phyloP scores from a whole-genome alignment of 148 eudicot genomes.

The Rhododendron williamsianum region DNA sequence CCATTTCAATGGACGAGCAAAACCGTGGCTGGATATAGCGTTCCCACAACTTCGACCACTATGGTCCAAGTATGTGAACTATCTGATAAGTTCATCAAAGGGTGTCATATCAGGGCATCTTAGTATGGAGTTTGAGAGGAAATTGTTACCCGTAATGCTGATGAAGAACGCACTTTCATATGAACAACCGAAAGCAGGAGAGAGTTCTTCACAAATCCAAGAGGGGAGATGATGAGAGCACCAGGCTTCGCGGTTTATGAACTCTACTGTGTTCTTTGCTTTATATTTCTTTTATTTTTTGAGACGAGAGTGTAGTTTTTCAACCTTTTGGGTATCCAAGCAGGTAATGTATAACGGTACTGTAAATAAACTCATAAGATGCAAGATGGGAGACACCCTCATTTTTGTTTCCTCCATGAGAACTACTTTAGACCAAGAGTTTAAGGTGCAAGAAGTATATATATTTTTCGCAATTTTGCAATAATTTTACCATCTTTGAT shows the following conservation, averaged over 20 bases:
- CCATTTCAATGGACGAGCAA: slow-evolving; percentile 88
- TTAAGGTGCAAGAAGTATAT: background rate
- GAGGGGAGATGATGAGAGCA: slow-evolving; percentile 7
- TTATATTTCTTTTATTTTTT: slow-evolving; percentile 7
- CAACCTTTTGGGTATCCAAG: background rate
- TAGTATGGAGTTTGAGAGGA: slow-evolving; percentile 19
- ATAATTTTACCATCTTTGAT: background rate
- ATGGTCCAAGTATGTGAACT: slow-evolving; percentile 73
- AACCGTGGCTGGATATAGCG: slow-evolving; percentile 92
- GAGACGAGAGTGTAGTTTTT: background rate
- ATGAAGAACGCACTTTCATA: slow-evolving; percentile 14
- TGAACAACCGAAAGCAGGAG: slow-evolving; percentile 21
- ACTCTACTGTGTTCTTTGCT: slow-evolving; percentile 15
- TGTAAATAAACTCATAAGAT: slow-evolving; percentile 21
- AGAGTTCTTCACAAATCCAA: slow-evolving; percentile 20
- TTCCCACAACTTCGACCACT: slow-evolving; percentile 69
- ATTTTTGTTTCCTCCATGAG: slow-evolving; percentile 8
- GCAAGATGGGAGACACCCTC: slow-evolving; percentile 4
- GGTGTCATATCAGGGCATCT: slow-evolving; percentile 59
- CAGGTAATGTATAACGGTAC: slow-evolving; percentile 4
- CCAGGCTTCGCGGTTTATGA: slow-evolving; percentile 21
- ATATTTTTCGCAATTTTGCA: background rate
- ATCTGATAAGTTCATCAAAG: slow-evolving; percentile 69
- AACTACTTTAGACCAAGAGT: background rate
- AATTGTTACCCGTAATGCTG: background rate